These are phyloP conservation scores for Pleurozium schreberi DNA, from an alignment of 225 moss, liverwort and hornwort species.

Conservation along the genomic window DNA sequence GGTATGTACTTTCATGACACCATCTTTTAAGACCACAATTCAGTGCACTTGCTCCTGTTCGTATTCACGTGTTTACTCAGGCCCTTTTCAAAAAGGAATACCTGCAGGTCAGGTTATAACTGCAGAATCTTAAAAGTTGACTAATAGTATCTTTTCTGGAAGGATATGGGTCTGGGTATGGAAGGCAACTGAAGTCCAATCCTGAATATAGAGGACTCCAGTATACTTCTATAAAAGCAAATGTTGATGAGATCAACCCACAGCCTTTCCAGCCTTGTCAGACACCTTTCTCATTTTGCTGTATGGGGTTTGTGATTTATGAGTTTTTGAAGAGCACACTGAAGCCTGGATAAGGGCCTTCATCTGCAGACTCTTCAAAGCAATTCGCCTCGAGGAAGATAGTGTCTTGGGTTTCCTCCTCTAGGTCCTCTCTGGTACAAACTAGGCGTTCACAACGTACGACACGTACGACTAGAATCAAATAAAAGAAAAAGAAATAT, in stretches of 20 bases:
- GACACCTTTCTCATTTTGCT: background rate
- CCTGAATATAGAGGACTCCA: background rate
- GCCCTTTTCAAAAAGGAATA: background rate
- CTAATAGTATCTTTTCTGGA: background rate
- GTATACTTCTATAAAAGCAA: background rate
- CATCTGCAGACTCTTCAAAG: background rate
- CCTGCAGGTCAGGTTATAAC: background rate
- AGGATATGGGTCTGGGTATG: background rate
- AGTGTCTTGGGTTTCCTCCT: background rate
- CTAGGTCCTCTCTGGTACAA: background rate
- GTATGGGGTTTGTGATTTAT: background rate
- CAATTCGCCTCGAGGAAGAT: background rate
- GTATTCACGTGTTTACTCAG: background rate
- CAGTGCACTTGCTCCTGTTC: background rate
- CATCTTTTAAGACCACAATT: background rate
- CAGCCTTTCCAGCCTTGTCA: background rate
- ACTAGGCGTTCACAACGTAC: background rate
- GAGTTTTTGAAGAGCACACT: background rate
- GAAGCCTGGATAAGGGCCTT: background rate
- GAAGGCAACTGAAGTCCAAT: background rate
- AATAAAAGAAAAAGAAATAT: background rate
- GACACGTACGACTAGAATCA: background rate
- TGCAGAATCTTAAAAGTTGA: background rate
- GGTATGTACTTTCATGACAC: slow-evolving; percentile 28
- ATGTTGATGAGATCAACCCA: background rate